Base-by-base conservation (phyloP, 1,284 basidiomycete genomes). In the Polyporus tsugae region DNA sequence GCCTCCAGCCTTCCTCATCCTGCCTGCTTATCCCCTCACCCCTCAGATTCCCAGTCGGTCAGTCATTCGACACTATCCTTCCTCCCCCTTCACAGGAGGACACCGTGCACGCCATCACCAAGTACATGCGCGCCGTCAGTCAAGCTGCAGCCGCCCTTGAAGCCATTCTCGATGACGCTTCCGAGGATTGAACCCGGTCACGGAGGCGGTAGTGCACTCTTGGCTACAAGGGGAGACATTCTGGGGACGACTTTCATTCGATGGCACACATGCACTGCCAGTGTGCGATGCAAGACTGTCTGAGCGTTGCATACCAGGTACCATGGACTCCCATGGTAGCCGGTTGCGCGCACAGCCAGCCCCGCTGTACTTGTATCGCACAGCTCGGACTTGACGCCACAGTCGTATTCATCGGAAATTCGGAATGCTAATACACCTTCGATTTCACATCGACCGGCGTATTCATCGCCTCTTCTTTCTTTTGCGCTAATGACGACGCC, bases 31-130 rank as follows among this genome's bases (percentile, higher is more conserved):
- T 13, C 9, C 38, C n/a, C n/a, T 6, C 29, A 39, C 19, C 9
- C 6, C n/a, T 19, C 39, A 70, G 69, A 35, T 41, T 52, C 33
- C 39, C 33, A 6, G 10, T 22, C n/a, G 39, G 39, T n/a, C 41
- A 42, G 9, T 29, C 66, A 10, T 68, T 70, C 9, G 69, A 68
- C 19, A 60, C 38, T 9, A 17, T 70, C 7, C 66, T 70, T 25
- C 64, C 61, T 6, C 58, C 46, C 11, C 69, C 66, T 17, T 46
- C 58, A 19, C 33, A n/a, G 10, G n/a, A 44, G 2, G 42, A 44
- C 11, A 49, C 63, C 29, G 52, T 52, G 2, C 25, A 17, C 17
- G 44, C 61, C 22, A 49, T 66, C 39, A 46, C 25, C 38, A 61
- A 41, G 5, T 66, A 58, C 36, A 49, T 66, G 41, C 22, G 46